Evolutionary conservation across 306 rosid genomes (phyloP), one percentile per base, ranked within the genome.

Genomic region (Cucumis melo): DNA sequence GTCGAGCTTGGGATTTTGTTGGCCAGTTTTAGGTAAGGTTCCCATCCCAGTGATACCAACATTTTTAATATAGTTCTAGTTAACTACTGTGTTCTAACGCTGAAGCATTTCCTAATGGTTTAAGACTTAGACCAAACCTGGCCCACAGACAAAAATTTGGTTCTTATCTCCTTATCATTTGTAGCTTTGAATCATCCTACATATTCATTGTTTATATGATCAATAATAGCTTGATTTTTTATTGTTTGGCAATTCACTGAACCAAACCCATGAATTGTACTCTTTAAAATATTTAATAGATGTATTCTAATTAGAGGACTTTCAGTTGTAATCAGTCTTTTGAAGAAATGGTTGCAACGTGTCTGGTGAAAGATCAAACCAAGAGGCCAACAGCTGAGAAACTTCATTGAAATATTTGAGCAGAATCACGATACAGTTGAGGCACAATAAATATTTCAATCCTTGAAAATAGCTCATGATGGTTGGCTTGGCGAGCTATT

Each of bases 311-410:
- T 92, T 90, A 87, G 90, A 88, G 90, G 90, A 89, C 89, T 89
- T 92, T 87, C 97, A 90, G 99, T 90, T 85, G 98, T 92, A 84
- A 89, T 83, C 99, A 95, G 99, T 90, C 97, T 87, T 95, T 95
- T 88, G 92, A 95, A 90, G 98, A 95, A 86, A 92, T 95, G 98
- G 99, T 92, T 90, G 98, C 99, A 64, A 95, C 92, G 99, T 92
- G 99, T 89, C 86, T 95, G 86, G 99, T 95, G 78, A 95, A 95
- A 89, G 99, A 95, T 85, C 99, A 92, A 84, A 77, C 98, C 56
- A 95, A 92, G 91, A 88, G 99, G 83, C 99, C 99, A 38, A 80
- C 98, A 0, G 93, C 93, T 62, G 99, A 92, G 77, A 95, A 64
- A 82, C 27, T 94, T 94, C 89, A 90, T 85, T 73, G 74, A 87